phyloP scores from a whole-genome alignment of 306 rosid species.

The Ziziphus jujuba region DNA sequence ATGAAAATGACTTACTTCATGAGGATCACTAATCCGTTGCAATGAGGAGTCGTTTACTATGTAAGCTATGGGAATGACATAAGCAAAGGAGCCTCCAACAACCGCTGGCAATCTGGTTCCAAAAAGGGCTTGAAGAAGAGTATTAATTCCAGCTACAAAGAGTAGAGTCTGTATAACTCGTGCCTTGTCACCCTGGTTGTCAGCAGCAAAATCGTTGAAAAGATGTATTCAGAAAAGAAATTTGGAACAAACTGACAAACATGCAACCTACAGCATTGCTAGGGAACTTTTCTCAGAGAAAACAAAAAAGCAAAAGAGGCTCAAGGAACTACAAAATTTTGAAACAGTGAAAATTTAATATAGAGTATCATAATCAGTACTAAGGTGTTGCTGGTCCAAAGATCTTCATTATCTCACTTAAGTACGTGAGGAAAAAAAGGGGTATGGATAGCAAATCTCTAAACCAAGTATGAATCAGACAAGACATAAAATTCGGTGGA shows the following conservation, averaged over 20 bases:
- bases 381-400: neutral
- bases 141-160: conserved; percentile 89
- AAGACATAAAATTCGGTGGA: neutral
- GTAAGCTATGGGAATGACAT: conserved; percentile 75
- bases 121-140: conserved; percentile 96
- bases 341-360: neutral
- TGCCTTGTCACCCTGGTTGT: conserved; percentile 82
- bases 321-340: too few relatives aligned
- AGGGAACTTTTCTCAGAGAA: too few relatives aligned
- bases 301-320: too few relatives aligned
- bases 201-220: conserved; percentile 24
- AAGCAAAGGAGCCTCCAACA: conserved; percentile 96
- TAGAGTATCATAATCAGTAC: neutral
- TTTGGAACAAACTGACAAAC: neutral
- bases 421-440: neutral
- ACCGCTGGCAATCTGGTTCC: conserved; percentile 95
- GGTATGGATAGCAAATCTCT: neutral
- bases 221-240: neutral
- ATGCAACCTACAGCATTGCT: conserved; percentile 1
- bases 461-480: neutral
- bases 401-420: neutral
- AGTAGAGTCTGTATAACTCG: conserved; percentile 89
- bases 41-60: conserved; percentile 70
- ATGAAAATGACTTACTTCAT: conserved; percentile 61
- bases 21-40: conserved; percentile 61